Conservation (phyloP, 345 rosid genomes). For the Draba incana region DNA sequence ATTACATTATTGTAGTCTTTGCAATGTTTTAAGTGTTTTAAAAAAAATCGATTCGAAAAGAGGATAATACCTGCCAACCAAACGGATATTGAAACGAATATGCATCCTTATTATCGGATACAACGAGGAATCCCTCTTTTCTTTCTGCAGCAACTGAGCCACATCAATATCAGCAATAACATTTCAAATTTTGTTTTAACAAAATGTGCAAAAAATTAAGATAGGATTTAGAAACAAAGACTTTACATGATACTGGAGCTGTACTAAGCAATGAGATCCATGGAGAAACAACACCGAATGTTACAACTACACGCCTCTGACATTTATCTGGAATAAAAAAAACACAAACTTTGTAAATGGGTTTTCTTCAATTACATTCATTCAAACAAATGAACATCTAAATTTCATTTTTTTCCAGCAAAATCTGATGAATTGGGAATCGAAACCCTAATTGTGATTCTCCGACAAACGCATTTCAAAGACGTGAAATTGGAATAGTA, state of each 20-base stretch:
- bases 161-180: conserved; percentile 66
- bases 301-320: conserved; percentile 68
- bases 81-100: conserved; percentile 85
- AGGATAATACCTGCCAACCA: conserved; percentile 81
- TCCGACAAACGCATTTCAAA: no score
- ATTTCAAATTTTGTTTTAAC: not conserved
- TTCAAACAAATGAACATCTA: not conserved
- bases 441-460: not conserved
- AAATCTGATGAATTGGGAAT: not conserved
- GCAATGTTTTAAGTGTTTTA: not conserved
- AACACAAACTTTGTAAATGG: conserved; percentile 1
- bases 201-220: not conserved
- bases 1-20: not conserved
- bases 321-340: conserved; percentile 49
- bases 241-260: conserved; percentile 71
- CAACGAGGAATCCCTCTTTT: conserved; percentile 71
- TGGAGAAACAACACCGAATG: conserved; percentile 61
- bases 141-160: conserved; percentile 99
- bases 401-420: not conserved
- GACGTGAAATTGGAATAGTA: no score
- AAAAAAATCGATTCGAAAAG: not conserved
- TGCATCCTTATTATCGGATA: conserved; percentile 78
- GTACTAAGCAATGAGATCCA: conserved; percentile 57
- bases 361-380: not conserved
- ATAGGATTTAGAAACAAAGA: not conserved